phyloP scores from a whole-genome alignment of 768 basidiomycete species.

The Tylopilus rubrobrunneus region DNA sequence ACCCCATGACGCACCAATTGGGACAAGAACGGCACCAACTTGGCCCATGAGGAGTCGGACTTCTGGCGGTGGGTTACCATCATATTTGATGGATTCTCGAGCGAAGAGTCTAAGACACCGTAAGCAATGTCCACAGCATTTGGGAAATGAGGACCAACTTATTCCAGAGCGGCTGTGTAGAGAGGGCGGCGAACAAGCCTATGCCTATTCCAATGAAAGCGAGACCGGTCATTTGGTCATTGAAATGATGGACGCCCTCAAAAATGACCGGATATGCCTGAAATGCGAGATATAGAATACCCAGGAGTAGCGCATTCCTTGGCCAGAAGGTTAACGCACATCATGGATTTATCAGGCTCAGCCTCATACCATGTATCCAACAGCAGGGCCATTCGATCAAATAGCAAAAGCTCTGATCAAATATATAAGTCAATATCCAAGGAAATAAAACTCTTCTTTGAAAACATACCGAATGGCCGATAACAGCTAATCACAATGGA shows the following conservation, averaged over 20 bases:
- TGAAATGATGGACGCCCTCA: constrained; percentile 46
- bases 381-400: constrained; percentile 73
- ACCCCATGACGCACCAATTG: constrained; percentile 41
- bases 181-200: constrained; percentile 40
- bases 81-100: constrained; percentile 35
- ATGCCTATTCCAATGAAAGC: constrained; percentile 49
- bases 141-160: constrained; percentile 12
- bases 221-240: constrained; percentile 45
- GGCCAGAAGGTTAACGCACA: not conserved
- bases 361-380: constrained; percentile 61
- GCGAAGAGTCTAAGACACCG: constrained; percentile 33
- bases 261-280: constrained; percentile 61
- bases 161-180: constrained; percentile 46
- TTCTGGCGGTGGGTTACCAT: constrained; percentile 59
- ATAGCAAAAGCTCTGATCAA: constrained; percentile 50
- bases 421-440: not conserved
- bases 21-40: constrained; percentile 62
- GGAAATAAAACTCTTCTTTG: too few species aligned
- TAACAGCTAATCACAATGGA: constrained; percentile 59
- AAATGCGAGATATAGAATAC: constrained; percentile 45
- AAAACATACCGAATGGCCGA: constrained; percentile 64
- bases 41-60: constrained; percentile 61
- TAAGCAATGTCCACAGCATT: not conserved
- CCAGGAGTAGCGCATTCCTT: constrained; percentile 40
- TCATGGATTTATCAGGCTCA: not conserved